Percentiles rank a stretch among this genome's conserved stretches.
phyloP scores from a whole-genome alignment of 352 stramenopile genomes.

The Peronospora belbahrii region DNA sequence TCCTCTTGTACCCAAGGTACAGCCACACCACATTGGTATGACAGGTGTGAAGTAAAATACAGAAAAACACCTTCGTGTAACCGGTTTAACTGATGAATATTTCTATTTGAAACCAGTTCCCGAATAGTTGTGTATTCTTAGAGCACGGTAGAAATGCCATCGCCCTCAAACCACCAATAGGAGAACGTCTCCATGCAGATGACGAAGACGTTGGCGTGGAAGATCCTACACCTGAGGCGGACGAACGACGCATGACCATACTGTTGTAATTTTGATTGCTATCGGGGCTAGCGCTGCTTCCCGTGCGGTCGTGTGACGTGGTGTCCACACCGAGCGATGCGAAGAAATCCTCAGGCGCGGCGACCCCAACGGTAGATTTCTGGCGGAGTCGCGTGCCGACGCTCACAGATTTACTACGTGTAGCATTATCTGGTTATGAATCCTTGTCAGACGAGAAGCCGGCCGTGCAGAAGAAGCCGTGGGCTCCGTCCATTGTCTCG shows the following conservation, averaged over 20 bases:
- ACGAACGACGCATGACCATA: conserved; percentile 16
- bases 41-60: too few species aligned
- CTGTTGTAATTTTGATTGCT: conserved; percentile 33
- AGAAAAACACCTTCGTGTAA: too few species aligned
- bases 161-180: conserved; percentile 16
- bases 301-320: conserved; percentile 8
- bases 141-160: conserved; percentile 2
- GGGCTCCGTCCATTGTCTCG: conserved; percentile 24
- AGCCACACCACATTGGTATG: too few species aligned
- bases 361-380: conserved; percentile 28
- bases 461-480: conserved; percentile 22
- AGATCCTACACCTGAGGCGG: conserved; percentile 6
- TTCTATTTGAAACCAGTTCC: too few species aligned
- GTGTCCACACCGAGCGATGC: conserved; percentile 40
- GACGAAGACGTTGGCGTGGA: conserved; percentile 4
- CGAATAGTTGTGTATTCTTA: too few species aligned
- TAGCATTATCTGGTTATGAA: conserved; percentile 2
- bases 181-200: conserved; percentile 16
- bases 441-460: not conserved
- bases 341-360: conserved; percentile 45
- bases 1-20: too few species aligned
- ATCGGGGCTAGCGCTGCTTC: conserved; percentile 19
- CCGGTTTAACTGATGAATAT: too few species aligned
- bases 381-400: conserved; percentile 53
- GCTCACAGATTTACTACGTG: conserved; percentile 36